Base-by-base conservation (phyloP, 2,329 filamentous ascomycete species). In the Aspergillus texensis region DNA sequence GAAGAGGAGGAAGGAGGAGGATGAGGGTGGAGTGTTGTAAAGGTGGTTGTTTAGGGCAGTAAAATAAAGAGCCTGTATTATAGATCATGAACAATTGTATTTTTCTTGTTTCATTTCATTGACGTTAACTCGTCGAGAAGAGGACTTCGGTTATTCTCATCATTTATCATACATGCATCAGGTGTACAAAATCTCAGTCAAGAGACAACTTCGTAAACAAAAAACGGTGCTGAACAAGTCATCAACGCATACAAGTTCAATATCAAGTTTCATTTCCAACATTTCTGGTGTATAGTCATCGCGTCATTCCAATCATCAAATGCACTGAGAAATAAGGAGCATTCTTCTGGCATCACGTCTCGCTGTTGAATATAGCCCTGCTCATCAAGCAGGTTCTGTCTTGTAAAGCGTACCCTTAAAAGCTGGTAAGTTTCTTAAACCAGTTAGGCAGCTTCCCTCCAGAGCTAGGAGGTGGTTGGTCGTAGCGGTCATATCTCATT, bases 341-440 rank as follows among this genome's bases (percentile, higher is more conserved):
- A 21, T 21, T 32, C 28, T n/a, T 34, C 48, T 52, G 39, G 54
- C 58, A 34, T 46, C 19, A 55, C 9, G 9, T 52, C 48, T 11
- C 16, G 9, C 48, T 52, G 48, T 52, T 19, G 19, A n/a, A 32
- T 24, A 8, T 52, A 34, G 9, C 48, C 16, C 16, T 32, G 16
- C n/a, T 12, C 26, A 36, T 14, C 34, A 36, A 41, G 48, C n/a
- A 54, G 24, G 30, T 34, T 24, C 14, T 39, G 2, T 43, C 34
- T n/a, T 36, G 4, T 16, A n/a, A 39, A 36, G 16, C n/a, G 9
- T 46, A n/a, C 19, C 16, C 57, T 72, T 64, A 78, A 53, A 77
- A 69, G 61, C 70, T 74, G 24, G 78, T 78, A 48, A 82, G 66
- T 67, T 80, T 81, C 67, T 78, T 79, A 56, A 82, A 77, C 80